These are phyloP conservation scores for Hirschfeldia incana DNA, from an alignment of 345 rosid species.

Conservation along the genomic window DNA sequence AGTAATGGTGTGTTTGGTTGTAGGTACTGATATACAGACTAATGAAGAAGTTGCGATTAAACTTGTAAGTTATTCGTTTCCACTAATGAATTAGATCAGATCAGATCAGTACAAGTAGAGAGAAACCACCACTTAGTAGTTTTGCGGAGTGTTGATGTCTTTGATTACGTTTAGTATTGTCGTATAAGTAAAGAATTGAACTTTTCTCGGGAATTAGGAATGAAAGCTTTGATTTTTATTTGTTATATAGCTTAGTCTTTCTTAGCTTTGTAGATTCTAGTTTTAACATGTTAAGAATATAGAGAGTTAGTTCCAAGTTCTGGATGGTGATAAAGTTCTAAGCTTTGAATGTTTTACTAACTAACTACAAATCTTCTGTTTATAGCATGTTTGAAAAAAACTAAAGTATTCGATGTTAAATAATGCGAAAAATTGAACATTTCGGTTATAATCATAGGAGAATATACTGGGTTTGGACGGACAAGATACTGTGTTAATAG, in stretches of 20 bases:
- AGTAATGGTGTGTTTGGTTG: background rate
- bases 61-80: constrained; percentile 62
- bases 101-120: constrained; percentile 14
- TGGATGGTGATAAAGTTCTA: background rate
- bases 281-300: constrained; percentile 1
- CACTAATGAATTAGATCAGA: background rate
- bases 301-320: background rate
- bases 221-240: constrained; percentile 17
- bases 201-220: constrained; percentile 15
- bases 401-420: background rate
- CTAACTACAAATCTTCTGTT: background rate
- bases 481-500: background rate
- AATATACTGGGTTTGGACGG: background rate
- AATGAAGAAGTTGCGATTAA: constrained; percentile 98
- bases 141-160: constrained; percentile 3
- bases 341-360: background rate
- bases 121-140: background rate
- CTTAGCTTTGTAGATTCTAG: constrained; percentile 21
- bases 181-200: background rate
- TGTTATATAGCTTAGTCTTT: constrained; percentile 3
- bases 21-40: constrained; percentile 89
- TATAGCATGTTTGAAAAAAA: background rate
- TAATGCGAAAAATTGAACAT: background rate
- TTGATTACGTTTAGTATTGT: constrained; percentile 11
- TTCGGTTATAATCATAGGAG: background rate